Conservation (phyloP, 768 basidiomycete genomes). For the Cubamyces sp. region DNA sequence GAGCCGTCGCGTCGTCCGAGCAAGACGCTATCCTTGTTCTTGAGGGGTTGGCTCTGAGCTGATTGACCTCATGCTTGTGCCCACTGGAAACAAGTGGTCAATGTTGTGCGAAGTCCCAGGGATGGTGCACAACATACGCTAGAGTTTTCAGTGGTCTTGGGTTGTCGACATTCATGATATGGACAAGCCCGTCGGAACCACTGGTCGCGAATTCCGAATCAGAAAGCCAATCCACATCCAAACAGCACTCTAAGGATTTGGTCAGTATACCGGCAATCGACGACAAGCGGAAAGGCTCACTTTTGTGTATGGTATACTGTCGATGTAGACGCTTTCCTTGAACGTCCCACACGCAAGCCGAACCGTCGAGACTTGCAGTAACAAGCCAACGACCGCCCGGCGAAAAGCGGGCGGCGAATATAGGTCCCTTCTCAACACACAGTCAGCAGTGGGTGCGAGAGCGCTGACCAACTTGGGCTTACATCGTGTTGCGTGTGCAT, state of each 20-base stretch:
- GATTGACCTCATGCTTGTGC: constrained; percentile 78
- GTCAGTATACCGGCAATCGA: background rate
- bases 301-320: constrained; percentile 69
- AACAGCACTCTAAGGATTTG: constrained; percentile 61
- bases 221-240: constrained; percentile 82
- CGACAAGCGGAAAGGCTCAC: constrained; percentile 40
- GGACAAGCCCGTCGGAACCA: constrained; percentile 68
- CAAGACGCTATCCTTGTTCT: constrained; percentile 75
- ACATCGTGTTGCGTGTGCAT: constrained; percentile 69
- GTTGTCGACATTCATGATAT: constrained; percentile 60
- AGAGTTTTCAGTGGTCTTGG: constrained; percentile 62
- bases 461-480: constrained; percentile 24
- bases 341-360: constrained; percentile 80
- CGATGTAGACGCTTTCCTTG: constrained; percentile 58
- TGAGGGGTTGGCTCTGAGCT: constrained; percentile 70
- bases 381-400: constrained; percentile 71
- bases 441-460: constrained; percentile 13
- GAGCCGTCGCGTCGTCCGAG: constrained; percentile 79
- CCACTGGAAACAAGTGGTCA: constrained; percentile 47
- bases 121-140: constrained; percentile 50
- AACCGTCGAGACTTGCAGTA: constrained; percentile 78
- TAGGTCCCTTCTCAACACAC: constrained; percentile 64
- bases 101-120: background rate
- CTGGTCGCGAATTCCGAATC: constrained; percentile 73
- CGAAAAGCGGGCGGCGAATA: constrained; percentile 81